These are phyloP conservation scores for Ophiostoma triangulosporum DNA, from an alignment of 2,329 filamentous ascomycete genomes.

Conservation along the genomic window DNA sequence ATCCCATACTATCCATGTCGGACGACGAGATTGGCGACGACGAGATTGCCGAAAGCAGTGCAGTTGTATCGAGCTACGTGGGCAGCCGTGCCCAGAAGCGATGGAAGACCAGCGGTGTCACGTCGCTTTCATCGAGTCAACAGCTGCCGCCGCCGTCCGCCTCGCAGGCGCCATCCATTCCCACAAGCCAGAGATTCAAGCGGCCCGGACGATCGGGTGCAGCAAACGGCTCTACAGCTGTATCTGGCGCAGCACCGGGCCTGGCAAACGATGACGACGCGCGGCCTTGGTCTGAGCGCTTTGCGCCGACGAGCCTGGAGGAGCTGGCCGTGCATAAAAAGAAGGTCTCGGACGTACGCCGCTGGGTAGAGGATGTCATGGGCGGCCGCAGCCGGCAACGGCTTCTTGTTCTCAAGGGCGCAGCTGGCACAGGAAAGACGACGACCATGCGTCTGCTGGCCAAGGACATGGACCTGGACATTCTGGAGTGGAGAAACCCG, in stretches of 20 bases:
- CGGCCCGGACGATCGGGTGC: conserved; percentile 24
- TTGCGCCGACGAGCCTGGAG: conserved; percentile 58
- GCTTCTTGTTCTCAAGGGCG: conserved; percentile 73
- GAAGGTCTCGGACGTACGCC: conserved; percentile 75
- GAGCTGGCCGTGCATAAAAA: conserved; percentile 91
- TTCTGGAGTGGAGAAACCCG: conserved; percentile 88
- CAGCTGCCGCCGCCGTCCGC: conserved; percentile 11
- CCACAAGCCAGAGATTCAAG: conserved; percentile 38
- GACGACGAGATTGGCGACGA: conserved; percentile 41
- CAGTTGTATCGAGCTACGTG: conserved; percentile 39
- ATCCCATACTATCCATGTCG: neutral
- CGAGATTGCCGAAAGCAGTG: conserved; percentile 37
- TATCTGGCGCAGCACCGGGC: conserved; percentile 4
- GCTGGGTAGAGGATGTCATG: conserved; percentile 68
- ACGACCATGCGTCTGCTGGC: conserved; percentile 71
- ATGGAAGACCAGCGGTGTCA: conserved; percentile 23
- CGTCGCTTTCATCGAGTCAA: neutral
- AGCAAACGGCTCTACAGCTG: neutral
- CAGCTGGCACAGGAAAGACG: conserved; percentile 86
- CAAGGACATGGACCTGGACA: conserved; percentile 58
- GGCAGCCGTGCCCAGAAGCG: conserved; percentile 43
- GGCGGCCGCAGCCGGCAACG: conserved; percentile 52
- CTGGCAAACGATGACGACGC: conserved; percentile 34
- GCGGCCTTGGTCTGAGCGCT: conserved; percentile 79
- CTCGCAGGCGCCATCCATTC: neutral